phyloP scores from a whole-genome alignment of 1,284 basidiomycete genomes.

The Apiotrichum gamsii region DNA sequence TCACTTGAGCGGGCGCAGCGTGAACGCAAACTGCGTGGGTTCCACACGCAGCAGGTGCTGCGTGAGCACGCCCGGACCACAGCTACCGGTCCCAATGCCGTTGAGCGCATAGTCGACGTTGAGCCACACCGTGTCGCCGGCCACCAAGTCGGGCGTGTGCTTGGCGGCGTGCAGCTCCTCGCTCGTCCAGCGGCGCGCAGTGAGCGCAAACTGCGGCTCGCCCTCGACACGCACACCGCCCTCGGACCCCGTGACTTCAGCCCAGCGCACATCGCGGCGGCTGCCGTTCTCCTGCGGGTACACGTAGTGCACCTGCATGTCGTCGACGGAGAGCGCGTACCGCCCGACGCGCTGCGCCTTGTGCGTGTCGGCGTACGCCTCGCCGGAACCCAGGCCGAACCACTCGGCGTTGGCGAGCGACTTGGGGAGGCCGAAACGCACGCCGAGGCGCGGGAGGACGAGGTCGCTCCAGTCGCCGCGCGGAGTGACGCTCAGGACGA shows the following conservation, averaged over 20 bases:
- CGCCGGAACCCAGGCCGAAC: slow-evolving; percentile 18
- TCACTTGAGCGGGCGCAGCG: not conserved
- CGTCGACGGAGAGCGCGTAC: slow-evolving; percentile 11
- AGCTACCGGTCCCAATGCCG: slow-evolving; percentile 15
- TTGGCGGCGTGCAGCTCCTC: slow-evolving; percentile 9
- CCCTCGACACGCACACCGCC: slow-evolving; percentile 10
- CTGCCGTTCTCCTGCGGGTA: slow-evolving; percentile 23
- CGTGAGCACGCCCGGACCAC: slow-evolving; percentile 15
- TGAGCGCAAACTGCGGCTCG: slow-evolving; percentile 10
- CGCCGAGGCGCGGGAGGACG: slow-evolving; percentile 16
- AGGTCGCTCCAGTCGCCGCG: slow-evolving; percentile 15
- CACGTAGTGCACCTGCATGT: slow-evolving; percentile 24
- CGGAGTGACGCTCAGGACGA: slow-evolving; percentile 9
- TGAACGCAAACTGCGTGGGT: slow-evolving; percentile 2
- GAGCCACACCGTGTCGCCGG: slow-evolving; percentile 16
- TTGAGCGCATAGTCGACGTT: slow-evolving; percentile 14
- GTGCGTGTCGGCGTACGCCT: slow-evolving; percentile 19
- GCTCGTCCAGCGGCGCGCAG: slow-evolving; percentile 15
- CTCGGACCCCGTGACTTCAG: slow-evolving; percentile 2
- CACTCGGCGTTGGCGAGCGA: slow-evolving; percentile 7
- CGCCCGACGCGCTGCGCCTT: slow-evolving; percentile 6
- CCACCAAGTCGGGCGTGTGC: slow-evolving; percentile 10
- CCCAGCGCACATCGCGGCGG: slow-evolving; percentile 15
- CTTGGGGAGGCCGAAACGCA: slow-evolving; percentile 13
- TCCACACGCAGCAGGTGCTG: slow-evolving; percentile 2